phyloP scores from a whole-genome alignment of 1,284 basidiomycete genomes.

The Ustilago esculenta region DNA sequence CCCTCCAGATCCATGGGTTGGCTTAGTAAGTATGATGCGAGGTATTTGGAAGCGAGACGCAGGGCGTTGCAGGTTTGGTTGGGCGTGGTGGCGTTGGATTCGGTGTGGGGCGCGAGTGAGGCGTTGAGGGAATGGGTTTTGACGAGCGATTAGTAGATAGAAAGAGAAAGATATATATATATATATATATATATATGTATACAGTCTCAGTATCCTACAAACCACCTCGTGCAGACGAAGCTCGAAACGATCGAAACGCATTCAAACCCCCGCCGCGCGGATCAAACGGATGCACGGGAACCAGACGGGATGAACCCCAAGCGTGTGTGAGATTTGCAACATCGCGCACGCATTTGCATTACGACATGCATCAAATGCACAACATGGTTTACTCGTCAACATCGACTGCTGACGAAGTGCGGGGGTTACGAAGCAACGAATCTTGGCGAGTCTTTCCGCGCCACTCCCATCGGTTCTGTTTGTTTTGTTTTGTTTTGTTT shows the following conservation, averaged over 20 bases:
- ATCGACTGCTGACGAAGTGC: slow-evolving; percentile 21
- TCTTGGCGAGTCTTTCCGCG: slow-evolving; percentile 55
- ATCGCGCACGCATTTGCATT: too few species aligned
- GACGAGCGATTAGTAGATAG: slow-evolving; percentile 22
- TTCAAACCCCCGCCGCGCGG: too few species aligned
- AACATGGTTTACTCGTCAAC: slow-evolving; percentile 24
- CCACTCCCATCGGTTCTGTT: slow-evolving; percentile 56
- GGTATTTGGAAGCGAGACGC: slow-evolving; percentile 55
- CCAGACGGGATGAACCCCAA: too few species aligned
- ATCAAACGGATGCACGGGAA: too few species aligned
- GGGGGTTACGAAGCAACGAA: slow-evolving; percentile 43
- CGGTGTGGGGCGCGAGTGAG: slow-evolving; percentile 49
- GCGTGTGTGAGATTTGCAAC: too few species aligned
- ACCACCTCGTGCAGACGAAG: neutral
- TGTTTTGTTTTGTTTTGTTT: too few species aligned
- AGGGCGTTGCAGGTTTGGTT: slow-evolving; percentile 60
- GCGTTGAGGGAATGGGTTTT: slow-evolving; percentile 52
- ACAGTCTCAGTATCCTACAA: neutral
- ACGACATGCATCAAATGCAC: too few species aligned
- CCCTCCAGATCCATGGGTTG: slow-evolving; percentile 49
- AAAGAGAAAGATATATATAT: too few species aligned
- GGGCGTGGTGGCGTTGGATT: slow-evolving; percentile 45
- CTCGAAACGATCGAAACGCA: too few species aligned
- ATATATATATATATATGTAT: too few species aligned
- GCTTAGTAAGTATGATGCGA: slow-evolving; percentile 57